Evolutionary conservation across 129 eudicot genomes (phyloP).

Genomic region (Flaveria ramosissima): DNA sequence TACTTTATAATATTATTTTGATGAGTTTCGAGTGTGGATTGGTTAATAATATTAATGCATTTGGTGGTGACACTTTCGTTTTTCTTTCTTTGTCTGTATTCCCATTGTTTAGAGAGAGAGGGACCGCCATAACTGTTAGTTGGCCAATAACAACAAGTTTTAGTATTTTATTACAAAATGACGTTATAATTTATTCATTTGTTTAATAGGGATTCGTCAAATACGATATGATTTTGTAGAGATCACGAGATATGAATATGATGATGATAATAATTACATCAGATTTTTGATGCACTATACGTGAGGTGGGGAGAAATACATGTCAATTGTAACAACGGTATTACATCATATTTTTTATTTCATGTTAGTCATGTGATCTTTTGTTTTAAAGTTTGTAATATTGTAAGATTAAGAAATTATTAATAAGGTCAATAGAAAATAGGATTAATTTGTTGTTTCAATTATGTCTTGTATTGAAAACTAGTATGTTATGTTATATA

Average conservation of each 20-base stretch:
- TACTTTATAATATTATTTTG: slow-evolving; percentile 9
- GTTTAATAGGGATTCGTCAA: too few species aligned
- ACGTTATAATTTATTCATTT: too few species aligned
- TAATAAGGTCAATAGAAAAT: too few species aligned
- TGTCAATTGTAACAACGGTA: background rate
- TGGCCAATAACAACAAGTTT: background rate
- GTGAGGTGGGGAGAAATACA: too few species aligned
- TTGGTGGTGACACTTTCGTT: slow-evolving; percentile 41
- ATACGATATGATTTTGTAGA: background rate
- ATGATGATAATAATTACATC: too few species aligned
- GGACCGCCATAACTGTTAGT: background rate
- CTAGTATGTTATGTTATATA: too few species aligned
- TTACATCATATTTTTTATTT: background rate
- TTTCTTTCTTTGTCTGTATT: slow-evolving; percentile 21
- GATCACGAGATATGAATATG: background rate
- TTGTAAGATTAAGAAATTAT: too few species aligned
- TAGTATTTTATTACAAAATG: background rate
- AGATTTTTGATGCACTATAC: too few species aligned
- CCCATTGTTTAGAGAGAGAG: background rate
- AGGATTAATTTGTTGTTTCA: too few species aligned
- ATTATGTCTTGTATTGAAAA: too few species aligned
- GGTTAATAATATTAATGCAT: slow-evolving; percentile 29
- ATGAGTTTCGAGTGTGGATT: slow-evolving; percentile 14
- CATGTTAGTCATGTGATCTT: too few species aligned
- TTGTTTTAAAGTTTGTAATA: too few species aligned